phyloP scores from a whole-genome alignment of 345 rosid genomes.

The Syzygium oleosum region DNA sequence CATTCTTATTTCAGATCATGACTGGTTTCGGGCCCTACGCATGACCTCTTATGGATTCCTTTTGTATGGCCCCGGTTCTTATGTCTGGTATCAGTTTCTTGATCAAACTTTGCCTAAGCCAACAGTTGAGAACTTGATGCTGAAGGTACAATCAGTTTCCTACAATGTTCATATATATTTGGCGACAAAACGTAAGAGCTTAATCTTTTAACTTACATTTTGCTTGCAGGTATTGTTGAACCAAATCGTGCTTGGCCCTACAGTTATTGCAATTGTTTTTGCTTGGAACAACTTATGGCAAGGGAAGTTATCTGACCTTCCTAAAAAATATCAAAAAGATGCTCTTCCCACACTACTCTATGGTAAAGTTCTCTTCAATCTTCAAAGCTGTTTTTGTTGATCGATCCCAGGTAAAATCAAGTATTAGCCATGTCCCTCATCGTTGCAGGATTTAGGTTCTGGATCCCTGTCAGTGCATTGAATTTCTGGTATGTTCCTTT shows the following conservation, averaged over 20 bases:
- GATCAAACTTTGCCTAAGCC: conserved; percentile 67
- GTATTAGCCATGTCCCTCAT: background rate
- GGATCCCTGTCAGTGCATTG: conserved; percentile 87
- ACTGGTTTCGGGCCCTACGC: conserved; percentile 79
- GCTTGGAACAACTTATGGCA: conserved; percentile 94
- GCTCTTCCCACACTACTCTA: conserved; percentile 71
- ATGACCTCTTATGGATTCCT: conserved; percentile 92
- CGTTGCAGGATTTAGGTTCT: conserved; percentile 82
- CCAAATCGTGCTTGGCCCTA: conserved; percentile 86
- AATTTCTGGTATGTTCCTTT: conserved; percentile 58
- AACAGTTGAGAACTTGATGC: conserved; percentile 46
- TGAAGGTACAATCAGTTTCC: conserved; percentile 44
- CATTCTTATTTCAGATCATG: conserved; percentile 50
- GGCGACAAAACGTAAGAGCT: background rate
- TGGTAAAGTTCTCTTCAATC: conserved; percentile 34
- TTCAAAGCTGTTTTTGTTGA: conserved; percentile 4
- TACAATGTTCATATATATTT: background rate
- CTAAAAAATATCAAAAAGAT: conserved; percentile 64
- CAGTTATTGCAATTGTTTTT: conserved; percentile 77
- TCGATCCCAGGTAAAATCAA: background rate
- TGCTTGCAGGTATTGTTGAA: conserved; percentile 64
- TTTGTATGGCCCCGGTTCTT: conserved; percentile 87
- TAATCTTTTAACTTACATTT: background rate
- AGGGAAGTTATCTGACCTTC: conserved; percentile 66
- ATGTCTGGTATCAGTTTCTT: conserved; percentile 76